phyloP scores from a whole-genome alignment of 2,329 filamentous ascomycete species.

The Sporothrix protearum region DNA sequence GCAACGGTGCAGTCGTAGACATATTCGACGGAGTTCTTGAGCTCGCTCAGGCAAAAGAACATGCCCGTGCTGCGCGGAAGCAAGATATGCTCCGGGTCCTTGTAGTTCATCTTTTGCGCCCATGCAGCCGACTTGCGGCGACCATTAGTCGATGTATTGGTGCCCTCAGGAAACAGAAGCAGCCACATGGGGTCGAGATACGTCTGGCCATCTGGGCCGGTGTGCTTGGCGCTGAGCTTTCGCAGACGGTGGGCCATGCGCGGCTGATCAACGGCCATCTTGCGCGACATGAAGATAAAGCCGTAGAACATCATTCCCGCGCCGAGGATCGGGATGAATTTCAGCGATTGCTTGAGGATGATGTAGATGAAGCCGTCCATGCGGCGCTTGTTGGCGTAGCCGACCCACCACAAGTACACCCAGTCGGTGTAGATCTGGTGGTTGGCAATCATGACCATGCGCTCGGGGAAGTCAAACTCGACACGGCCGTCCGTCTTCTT shows the following conservation, averaged over 20 bases:
- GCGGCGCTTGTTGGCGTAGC: constrained; percentile 69
- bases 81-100: constrained; percentile 70
- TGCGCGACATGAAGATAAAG: constrained; percentile 89
- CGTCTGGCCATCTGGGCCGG: constrained; percentile 50
- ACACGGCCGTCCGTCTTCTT: constrained; percentile 68
- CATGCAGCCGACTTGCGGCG: constrained; percentile 67
- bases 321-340: constrained; percentile 74
- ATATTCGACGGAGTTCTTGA: constrained; percentile 72
- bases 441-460: constrained; percentile 80
- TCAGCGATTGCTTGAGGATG: constrained; percentile 83
- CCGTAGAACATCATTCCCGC: constrained; percentile 81
- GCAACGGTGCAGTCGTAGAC: constrained; percentile 92
- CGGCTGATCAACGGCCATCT: constrained; percentile 75
- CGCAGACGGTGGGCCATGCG: constrained; percentile 70
- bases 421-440: constrained; percentile 89
- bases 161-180: constrained; percentile 82
- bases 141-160: constrained; percentile 71
- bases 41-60: constrained; percentile 72
- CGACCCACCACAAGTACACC: constrained; percentile 91
- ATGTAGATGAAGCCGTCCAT: constrained; percentile 89
- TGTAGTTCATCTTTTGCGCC: constrained; percentile 70
- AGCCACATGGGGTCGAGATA: constrained; percentile 83
- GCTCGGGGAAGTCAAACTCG: constrained; percentile 74
- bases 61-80: constrained; percentile 77
- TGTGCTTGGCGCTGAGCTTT: constrained; percentile 60